phyloP scores from a whole-genome alignment of 495 filamentous ascomycete genomes.

The Penicillium tannophilum region DNA sequence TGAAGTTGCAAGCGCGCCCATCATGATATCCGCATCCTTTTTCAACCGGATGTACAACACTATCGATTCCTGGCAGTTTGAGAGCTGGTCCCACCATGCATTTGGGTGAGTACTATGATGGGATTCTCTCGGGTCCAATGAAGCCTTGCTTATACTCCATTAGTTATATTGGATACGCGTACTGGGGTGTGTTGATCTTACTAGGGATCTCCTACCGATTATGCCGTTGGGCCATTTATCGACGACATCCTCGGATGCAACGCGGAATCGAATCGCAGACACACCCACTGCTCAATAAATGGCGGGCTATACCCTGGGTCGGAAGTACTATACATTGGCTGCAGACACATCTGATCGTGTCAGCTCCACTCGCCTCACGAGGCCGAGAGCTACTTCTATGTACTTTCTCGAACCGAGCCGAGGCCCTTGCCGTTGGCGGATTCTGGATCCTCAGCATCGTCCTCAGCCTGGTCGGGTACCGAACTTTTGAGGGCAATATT shows the following conservation, averaged over 20 bases:
- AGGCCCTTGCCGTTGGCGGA: slow-evolving; percentile 37
- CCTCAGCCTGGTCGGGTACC: slow-evolving; percentile 41
- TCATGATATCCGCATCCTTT: slow-evolving; percentile 35
- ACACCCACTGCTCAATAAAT: background rate
- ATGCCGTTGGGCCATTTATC: slow-evolving; percentile 7
- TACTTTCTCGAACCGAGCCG: slow-evolving; percentile 44
- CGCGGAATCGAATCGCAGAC: slow-evolving; percentile 13
- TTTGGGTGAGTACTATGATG: slow-evolving; percentile 31
- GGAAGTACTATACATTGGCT: slow-evolving; percentile 26
- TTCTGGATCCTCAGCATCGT: slow-evolving; percentile 46
- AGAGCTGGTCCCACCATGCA: slow-evolving; percentile 40
- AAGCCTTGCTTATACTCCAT: background rate
- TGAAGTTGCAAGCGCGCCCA: slow-evolving; percentile 22
- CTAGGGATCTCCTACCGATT: slow-evolving; percentile 32
- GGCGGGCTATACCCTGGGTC: slow-evolving; percentile 1
- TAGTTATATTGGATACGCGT: slow-evolving; percentile 35
- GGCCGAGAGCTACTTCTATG: slow-evolving; percentile 36
- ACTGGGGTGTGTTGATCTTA: slow-evolving; percentile 33
- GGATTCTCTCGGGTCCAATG: no score
- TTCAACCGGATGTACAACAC: slow-evolving; percentile 38
- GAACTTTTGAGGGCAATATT: slow-evolving; percentile 37
- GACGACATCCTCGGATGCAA: slow-evolving; percentile 6
- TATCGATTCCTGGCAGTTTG: slow-evolving; percentile 40
- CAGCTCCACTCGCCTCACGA: slow-evolving; percentile 31
- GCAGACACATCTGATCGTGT: slow-evolving; percentile 37